Evolutionary conservation across 805 yeast species (phyloP).

Genomic region (Saccharomycopsis malanga): DNA sequence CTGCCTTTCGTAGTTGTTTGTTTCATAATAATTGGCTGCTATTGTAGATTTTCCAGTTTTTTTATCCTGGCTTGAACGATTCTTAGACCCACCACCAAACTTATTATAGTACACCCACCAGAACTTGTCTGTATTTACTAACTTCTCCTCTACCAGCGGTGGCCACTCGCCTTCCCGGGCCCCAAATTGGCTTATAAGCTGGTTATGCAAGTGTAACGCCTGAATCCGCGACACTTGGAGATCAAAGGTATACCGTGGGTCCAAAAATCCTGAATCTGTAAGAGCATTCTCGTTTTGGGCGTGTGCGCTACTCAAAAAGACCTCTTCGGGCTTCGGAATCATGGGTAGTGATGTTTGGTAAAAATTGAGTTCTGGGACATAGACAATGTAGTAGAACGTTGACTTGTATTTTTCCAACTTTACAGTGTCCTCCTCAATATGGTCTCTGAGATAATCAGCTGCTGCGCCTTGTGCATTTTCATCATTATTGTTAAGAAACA

Average conservation of each 20-base stretch:
- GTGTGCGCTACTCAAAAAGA: not conserved
- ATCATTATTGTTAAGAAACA: constrained; percentile 5
- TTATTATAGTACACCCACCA: constrained; percentile 21
- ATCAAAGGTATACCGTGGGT: constrained; percentile 19
- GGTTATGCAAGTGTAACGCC: constrained; percentile 16
- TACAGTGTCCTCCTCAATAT: constrained; percentile 12
- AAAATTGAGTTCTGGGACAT: constrained; percentile 13
- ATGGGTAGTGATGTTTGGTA: constrained; percentile 22
- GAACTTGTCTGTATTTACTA: constrained; percentile 20
- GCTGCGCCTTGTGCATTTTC: not conserved
- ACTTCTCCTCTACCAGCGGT: constrained; percentile 8
- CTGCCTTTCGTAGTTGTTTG: constrained; percentile 4
- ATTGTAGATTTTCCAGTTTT: not conserved
- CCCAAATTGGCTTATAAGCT: constrained; percentile 9
- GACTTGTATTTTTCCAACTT: constrained; percentile 16
- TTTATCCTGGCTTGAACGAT: not conserved
- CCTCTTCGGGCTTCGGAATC: constrained; percentile 10
- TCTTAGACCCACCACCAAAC: not conserved
- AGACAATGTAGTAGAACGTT: constrained; percentile 17
- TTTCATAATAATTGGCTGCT: not conserved
- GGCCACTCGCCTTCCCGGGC: not conserved
- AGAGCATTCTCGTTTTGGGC: not conserved
- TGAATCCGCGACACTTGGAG: constrained; percentile 17
- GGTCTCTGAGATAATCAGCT: constrained; percentile 3
- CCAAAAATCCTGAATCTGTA: constrained; percentile 19